Percentiles rank a stretch among this genome's conserved stretches.
Evolutionary conservation across 192 early-diverging fungal species (phyloP).

Genomic region (Podila clonocystis): DNA sequence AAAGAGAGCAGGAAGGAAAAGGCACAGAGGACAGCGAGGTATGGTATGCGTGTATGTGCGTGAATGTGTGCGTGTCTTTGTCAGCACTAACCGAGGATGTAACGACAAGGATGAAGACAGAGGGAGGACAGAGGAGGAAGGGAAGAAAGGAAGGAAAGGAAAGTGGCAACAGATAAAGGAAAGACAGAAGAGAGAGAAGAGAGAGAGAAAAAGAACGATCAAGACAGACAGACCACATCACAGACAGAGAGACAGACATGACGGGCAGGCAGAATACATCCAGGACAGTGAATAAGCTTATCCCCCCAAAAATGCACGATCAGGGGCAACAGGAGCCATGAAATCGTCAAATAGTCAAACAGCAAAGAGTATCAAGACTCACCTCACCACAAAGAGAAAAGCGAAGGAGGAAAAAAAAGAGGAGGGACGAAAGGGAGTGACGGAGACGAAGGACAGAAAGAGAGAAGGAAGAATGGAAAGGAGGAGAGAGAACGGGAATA

Average conservation of each 20-base stretch:
- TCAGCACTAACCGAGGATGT: conserved; percentile 6
- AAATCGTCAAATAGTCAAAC: no score
- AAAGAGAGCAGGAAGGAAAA: no score
- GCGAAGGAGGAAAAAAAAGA: no score
- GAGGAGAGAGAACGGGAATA: background rate
- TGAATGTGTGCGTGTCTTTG: conserved; percentile 6
- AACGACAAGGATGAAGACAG: background rate
- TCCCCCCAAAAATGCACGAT: no score
- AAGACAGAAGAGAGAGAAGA: no score
- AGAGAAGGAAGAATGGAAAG: background rate
- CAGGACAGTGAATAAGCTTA: no score
- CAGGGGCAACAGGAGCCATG: no score
- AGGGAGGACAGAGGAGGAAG: no score
- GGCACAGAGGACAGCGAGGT: background rate
- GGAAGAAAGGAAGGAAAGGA: no score
- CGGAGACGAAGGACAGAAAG: background rate
- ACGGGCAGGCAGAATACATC: background rate
- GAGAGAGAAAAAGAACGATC: background rate
- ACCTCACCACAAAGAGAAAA: no score
- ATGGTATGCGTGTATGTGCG: background rate
- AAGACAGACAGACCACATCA: no score
- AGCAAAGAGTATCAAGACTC: no score
- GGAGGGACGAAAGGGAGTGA: background rate
- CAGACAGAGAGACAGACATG: background rate
- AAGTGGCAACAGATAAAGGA: background rate